These are phyloP conservation scores for Mrakia gelida DNA, from an alignment of 768 basidiomycete species.

Conservation along the genomic window DNA sequence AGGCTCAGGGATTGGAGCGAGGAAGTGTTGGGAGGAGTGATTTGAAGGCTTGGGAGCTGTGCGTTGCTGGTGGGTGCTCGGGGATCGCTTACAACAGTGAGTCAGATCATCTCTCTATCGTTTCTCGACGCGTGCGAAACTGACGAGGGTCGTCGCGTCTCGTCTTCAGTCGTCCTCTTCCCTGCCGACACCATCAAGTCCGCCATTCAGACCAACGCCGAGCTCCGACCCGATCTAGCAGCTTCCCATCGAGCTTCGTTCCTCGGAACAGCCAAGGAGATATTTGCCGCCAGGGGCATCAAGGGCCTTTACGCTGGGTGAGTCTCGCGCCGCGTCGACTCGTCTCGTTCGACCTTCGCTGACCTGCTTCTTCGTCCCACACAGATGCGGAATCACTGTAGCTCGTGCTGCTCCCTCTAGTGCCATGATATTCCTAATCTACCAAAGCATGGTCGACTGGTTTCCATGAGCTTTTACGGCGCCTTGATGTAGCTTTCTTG, in stretches of 20 bases:
- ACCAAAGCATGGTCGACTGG: constrained; percentile 60
- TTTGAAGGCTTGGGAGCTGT: constrained; percentile 29
- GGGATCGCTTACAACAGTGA: constrained; percentile 32
- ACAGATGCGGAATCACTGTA: constrained; percentile 66
- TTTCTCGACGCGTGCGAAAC: background rate
- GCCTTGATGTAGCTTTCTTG: background rate
- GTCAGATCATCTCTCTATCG: background rate
- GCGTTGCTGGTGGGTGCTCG: constrained; percentile 24
- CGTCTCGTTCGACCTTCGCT: background rate
- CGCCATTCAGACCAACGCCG: constrained; percentile 69
- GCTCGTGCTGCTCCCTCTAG: constrained; percentile 79
- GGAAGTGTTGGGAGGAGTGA: constrained; percentile 20
- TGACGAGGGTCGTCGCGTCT: background rate
- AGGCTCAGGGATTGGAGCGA: background rate
- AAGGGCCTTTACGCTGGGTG: constrained; percentile 87
- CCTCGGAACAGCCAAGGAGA: constrained; percentile 58
- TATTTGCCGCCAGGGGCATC: constrained; percentile 72
- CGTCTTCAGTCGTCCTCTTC: constrained; percentile 66
- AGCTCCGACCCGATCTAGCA: constrained; percentile 31
- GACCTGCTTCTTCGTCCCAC: background rate
- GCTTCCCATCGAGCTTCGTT: constrained; percentile 48
- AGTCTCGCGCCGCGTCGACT: background rate
- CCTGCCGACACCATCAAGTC: constrained; percentile 94
- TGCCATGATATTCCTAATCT: constrained; percentile 88
- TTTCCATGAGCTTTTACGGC: background rate